Base-by-base conservation (phyloP, 139 green algal genomes). In the Chlamydomonas sp. region DNA sequence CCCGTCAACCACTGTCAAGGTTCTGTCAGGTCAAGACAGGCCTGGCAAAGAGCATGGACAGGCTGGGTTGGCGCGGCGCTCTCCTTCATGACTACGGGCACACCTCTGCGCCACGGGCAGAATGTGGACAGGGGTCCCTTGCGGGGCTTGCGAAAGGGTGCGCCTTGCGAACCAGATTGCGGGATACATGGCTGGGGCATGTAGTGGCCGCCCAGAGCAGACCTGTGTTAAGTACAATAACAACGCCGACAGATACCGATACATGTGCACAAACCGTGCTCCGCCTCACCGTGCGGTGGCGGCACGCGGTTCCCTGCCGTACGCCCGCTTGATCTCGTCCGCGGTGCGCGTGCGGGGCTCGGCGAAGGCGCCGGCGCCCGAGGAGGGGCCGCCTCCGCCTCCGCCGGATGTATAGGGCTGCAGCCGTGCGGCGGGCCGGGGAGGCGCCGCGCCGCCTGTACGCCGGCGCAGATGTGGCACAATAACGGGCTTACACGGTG, bases 271-370 rank as follows among this genome's bases (percentile, higher is more conserved):
- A 12, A 9, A 9, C 8, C 64, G 64, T 69, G 68, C 6, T n/a
- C 4, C 20, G n/a, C 31, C 77, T 12, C 77, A 71, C 77, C 61
- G 59, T 14, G 77, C 77, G 7, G 3, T 18, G 61, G 77, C 77
- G 3, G 77, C 77, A 1, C 77, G 18, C 16, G 73, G 8, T 31
- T 18, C 67, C 18, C 85, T 80, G 16, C 91, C 91, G 71, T 93
- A 93, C 15, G 91, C 91, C 49, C 78, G 77, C 77, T 89, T 86
- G 78, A 93, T 93, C 85, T 93, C 89, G 5, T 91, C 91, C 4
- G 91, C 89, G 9, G 85, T 91, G 3, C 91, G 78, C 9, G 90
- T n/a, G n/a, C 63, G 76, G 1, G 74, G 68, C 0, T 72, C 57
- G 10, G 83, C 63, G 20, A 4, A 60, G 31, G 58, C 77, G 61